Percentiles rank a stretch among this genome's conserved stretches.
Conservation (phyloP, 768 basidiomycete genomes). For the Phylloporus sp. region DNA sequence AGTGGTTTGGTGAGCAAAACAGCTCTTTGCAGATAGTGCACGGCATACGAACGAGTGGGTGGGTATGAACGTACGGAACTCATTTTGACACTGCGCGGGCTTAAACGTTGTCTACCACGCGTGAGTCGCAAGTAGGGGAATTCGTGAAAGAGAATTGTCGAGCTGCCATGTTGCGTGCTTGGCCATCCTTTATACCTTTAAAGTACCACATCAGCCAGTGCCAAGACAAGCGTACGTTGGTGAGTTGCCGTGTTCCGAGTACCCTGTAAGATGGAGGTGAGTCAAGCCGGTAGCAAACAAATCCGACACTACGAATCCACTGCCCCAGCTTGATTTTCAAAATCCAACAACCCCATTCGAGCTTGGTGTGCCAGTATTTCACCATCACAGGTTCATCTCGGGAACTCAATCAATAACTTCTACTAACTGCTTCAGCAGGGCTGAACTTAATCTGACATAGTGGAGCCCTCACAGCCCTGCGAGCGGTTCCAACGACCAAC, state of each 20-base stretch:
- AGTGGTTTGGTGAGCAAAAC: not conserved
- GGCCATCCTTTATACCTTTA: not conserved
- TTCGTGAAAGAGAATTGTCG: not conserved
- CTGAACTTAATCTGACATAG: no score
- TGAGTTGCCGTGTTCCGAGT: not conserved
- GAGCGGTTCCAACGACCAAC: no score
- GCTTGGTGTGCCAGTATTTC: not conserved
- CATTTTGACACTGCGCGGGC: slow-evolving; percentile 6
- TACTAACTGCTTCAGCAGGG: no score
- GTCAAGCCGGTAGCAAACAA: not conserved
- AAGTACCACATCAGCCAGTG: not conserved
- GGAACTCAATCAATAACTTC: not conserved
- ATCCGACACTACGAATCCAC: not conserved
- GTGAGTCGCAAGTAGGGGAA: not conserved
- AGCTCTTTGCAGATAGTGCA: not conserved
- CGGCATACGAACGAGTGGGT: slow-evolving; percentile 2
- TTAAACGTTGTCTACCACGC: slow-evolving; percentile 2
- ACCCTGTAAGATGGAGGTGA: not conserved
- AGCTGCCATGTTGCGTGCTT: not conserved
- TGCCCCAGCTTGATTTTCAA: not conserved
- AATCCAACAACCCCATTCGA: not conserved
- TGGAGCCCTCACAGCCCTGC: no score
- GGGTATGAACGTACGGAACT: slow-evolving; percentile 7
- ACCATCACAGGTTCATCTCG: not conserved
- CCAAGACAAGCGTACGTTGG: not conserved